A percentile compares a stretch with the other conserved stretches of the same genome.
Conservation (phyloP, 768 basidiomycete genomes). For the Hydnomerulius pinastri region DNA sequence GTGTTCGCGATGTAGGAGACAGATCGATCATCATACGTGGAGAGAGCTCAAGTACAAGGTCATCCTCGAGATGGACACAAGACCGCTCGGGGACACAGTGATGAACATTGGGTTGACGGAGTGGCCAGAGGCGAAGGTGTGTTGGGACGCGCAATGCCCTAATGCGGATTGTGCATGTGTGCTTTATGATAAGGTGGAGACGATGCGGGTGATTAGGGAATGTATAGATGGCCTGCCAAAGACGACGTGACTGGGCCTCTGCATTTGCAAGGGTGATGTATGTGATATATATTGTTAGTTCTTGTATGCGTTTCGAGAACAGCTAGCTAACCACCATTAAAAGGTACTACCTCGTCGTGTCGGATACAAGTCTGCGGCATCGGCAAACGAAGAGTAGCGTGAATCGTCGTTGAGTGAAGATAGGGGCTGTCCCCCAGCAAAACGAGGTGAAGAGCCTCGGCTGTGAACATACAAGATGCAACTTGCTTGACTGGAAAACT, state of each 20-base stretch:
- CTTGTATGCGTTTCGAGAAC: not conserved
- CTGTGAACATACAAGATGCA: no score
- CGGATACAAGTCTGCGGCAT: no score
- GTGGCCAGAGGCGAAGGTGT: slow-evolving; percentile 61
- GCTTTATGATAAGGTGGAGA: slow-evolving; percentile 58
- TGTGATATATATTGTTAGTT: not conserved
- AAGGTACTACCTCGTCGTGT: no score
- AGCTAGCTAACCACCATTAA: not conserved
- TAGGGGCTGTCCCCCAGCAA: no score
- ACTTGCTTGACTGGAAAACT: no score
- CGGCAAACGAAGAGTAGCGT: no score
- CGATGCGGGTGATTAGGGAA: slow-evolving; percentile 53
- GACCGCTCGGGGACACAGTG: slow-evolving; percentile 62
- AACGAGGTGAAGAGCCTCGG: no score
- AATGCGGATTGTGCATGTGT: slow-evolving; percentile 45
- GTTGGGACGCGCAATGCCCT: slow-evolving; percentile 60
- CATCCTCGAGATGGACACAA: slow-evolving; percentile 55
- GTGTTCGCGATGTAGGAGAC: slow-evolving; percentile 51
- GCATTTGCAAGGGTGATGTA: not conserved
- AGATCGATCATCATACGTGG: slow-evolving; percentile 63
- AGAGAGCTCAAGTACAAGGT: slow-evolving; percentile 62
- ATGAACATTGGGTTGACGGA: slow-evolving; percentile 46
- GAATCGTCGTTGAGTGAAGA: no score
- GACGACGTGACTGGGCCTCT: slow-evolving; percentile 34
- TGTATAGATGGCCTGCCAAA: slow-evolving; percentile 54